A percentile compares a stretch with the other conserved stretches of the same genome.
Evolutionary conservation across 371 early-diverging fungal genomes (phyloP).

Genomic region (Syncephalastrum sp.): DNA sequence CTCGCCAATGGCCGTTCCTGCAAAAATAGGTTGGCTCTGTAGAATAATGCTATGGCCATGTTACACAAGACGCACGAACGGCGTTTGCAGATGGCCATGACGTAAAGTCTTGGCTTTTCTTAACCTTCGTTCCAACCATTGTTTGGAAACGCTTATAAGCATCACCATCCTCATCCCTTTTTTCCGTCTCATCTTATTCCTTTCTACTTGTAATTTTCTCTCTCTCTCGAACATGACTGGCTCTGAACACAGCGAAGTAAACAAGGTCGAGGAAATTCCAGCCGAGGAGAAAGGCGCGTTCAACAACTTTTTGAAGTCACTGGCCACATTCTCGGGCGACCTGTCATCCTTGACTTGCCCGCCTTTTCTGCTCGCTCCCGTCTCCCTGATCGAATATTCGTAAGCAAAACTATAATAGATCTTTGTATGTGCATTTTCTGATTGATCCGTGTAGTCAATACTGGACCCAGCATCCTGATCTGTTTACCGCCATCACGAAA

Average conservation of each 20-base stretch:
- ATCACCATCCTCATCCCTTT: no score
- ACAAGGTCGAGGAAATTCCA: slow-evolving; percentile 38
- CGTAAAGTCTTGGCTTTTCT: no score
- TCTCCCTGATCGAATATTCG: slow-evolving; percentile 67
- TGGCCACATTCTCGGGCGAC: slow-evolving; percentile 70
- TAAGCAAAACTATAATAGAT: slow-evolving; percentile 13
- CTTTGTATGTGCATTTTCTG: background rate
- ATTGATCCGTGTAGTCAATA: slow-evolving; percentile 50
- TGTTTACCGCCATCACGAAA: slow-evolving; percentile 61
- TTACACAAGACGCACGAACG: no score
- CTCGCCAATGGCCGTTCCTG: no score
- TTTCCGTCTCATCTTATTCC: no score
- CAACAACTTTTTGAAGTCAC: slow-evolving; percentile 54
- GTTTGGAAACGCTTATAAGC: no score
- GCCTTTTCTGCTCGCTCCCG: slow-evolving; percentile 62
- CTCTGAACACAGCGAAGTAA: slow-evolving; percentile 7
- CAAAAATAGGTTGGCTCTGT: no score
- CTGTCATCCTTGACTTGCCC: slow-evolving; percentile 66
- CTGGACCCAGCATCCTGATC: slow-evolving; percentile 70
- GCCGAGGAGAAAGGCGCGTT: slow-evolving; percentile 54
- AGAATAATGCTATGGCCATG: no score
- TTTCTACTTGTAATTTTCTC: no score
- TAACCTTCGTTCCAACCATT: no score
- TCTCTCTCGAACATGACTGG: no score
- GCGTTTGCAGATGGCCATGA: no score